phyloP scores from a whole-genome alignment of 495 filamentous ascomycete genomes.

The Neurospora cerealis region DNA sequence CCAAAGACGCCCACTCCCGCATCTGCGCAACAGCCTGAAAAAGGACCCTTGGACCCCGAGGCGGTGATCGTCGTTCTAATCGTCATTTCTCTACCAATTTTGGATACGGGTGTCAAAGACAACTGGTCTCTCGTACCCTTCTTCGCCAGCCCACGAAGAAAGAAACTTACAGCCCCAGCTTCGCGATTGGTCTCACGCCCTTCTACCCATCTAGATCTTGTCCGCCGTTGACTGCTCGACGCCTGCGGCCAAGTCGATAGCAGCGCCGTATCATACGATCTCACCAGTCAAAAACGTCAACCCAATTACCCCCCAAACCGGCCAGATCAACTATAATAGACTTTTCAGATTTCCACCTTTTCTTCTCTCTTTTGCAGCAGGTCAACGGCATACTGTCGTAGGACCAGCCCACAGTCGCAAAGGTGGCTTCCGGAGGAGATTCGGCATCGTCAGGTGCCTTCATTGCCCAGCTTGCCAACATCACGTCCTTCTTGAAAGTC shows the following conservation, averaged over 20 bases:
- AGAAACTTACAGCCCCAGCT: constrained; percentile 6
- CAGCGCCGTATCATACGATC: background rate
- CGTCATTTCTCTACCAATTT: constrained; percentile 8
- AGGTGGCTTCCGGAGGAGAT: constrained; percentile 44
- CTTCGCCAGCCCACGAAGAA: constrained; percentile 6
- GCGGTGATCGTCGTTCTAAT: constrained; percentile 13
- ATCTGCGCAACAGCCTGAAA: background rate
- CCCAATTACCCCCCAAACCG: background rate
- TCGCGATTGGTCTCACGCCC: constrained; percentile 12
- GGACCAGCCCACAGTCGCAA: constrained; percentile 33
- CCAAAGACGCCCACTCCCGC: background rate
- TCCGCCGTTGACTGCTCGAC: background rate
- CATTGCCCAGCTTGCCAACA: constrained; percentile 31
- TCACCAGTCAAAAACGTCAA: background rate
- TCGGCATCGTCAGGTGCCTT: constrained; percentile 44
- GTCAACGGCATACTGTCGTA: constrained; percentile 29
- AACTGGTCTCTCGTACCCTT: constrained; percentile 8
- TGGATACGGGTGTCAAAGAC: constrained; percentile 11
- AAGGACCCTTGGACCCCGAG: constrained; percentile 2
- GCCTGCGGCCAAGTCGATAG: background rate
- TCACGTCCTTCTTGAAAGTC: constrained; percentile 27
- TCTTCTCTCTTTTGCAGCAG: constrained; percentile 10
- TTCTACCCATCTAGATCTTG: background rate
- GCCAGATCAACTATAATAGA: background rate
- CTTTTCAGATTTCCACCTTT: background rate